Evolutionary conservation across 768 basidiomycete genomes (phyloP).

Genomic region (Rhodotorula babjevae): DNA sequence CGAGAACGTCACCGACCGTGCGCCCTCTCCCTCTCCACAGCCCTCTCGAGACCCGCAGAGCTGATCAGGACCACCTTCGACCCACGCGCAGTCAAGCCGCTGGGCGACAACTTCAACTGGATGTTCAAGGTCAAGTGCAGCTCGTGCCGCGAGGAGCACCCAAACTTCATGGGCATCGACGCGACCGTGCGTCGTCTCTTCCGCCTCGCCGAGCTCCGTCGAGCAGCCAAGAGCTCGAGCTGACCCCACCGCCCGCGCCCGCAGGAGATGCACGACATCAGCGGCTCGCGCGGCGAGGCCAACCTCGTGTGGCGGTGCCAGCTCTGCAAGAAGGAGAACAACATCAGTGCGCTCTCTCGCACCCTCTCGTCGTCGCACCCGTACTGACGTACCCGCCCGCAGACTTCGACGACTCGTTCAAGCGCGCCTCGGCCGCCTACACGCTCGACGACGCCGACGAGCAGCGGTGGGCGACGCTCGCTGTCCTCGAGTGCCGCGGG

Average conservation of each 20-base stretch:
- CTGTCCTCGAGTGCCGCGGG: slow-evolving; percentile 77
- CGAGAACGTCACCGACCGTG: slow-evolving; percentile 39
- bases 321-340: slow-evolving; percentile 61
- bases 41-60: not conserved
- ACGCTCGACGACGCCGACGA: slow-evolving; percentile 55
- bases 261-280: slow-evolving; percentile 38
- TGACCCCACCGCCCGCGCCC: not conserved
- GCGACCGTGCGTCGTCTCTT: slow-evolving; percentile 22
- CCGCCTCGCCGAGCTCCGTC: not conserved
- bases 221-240: too few relatives aligned
- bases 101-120: slow-evolving; percentile 38
- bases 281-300: slow-evolving; percentile 41
- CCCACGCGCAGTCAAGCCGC: slow-evolving; percentile 11
- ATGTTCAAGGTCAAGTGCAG: slow-evolving; percentile 38
- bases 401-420: slow-evolving; percentile 41
- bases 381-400: not conserved
- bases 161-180: slow-evolving; percentile 38
- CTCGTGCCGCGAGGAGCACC: slow-evolving; percentile 41
- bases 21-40: not conserved
- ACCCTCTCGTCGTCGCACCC: not conserved
- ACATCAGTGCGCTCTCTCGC: slow-evolving; percentile 46
- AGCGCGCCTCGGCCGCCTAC: slow-evolving; percentile 49
- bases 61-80: not conserved
- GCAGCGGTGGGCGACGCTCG: slow-evolving; percentile 59
- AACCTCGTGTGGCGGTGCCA: slow-evolving; percentile 42